Conservation (phyloP, 148 eudicot genomes). For the Vaccinium vitisidaea region DNA sequence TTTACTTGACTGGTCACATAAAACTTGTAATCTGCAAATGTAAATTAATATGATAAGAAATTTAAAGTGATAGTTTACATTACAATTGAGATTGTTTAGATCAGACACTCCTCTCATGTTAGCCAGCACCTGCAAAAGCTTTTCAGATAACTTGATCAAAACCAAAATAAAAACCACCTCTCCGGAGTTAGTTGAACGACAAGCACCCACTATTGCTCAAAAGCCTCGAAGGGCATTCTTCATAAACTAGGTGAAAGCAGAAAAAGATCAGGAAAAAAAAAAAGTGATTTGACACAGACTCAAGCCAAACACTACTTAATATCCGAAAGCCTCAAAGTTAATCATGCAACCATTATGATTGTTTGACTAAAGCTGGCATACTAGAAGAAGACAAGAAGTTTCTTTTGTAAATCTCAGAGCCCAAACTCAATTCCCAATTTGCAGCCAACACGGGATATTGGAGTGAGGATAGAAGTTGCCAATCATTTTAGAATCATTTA, state of each 20-base stretch:
- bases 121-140: slow-evolving; percentile 62
- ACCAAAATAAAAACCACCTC: neutral
- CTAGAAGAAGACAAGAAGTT: neutral
- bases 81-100: slow-evolving; percentile 59
- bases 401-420: neutral
- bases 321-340: neutral
- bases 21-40: neutral
- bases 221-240: neutral
- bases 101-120: slow-evolving; percentile 69
- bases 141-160: slow-evolving; percentile 3
- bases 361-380: neutral
- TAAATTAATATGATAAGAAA: neutral
- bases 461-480: neutral
- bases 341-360: neutral
- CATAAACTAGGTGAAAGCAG: neutral
- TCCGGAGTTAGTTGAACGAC: neutral
- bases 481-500: neutral
- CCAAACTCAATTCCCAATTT: neutral
- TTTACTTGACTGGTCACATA: neutral
- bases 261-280: neutral
- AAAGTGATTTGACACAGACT: neutral
- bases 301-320: neutral
- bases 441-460: neutral
- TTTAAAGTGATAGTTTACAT: slow-evolving; percentile 30
- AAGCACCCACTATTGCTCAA: neutral